A percentile compares a stretch with the other conserved stretches of the same genome.
Evolutionary conservation across 1,284 basidiomycete genomes (phyloP).

Genomic region (Heliocybe sulcata): DNA sequence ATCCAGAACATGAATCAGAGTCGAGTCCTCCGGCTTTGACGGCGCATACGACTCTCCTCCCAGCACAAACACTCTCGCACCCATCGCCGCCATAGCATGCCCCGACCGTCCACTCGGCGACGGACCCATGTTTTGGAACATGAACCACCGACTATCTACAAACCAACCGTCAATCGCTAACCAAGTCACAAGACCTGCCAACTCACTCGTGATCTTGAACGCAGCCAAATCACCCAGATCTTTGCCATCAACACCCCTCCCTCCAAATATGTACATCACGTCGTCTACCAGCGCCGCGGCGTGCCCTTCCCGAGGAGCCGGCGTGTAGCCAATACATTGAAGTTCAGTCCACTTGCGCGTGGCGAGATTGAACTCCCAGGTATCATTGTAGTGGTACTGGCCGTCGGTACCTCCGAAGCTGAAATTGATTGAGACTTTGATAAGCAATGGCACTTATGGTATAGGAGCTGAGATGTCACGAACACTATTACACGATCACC

Average conservation of each 20-base stretch:
- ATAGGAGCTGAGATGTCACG: constrained; percentile 18
- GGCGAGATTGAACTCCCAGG: constrained; percentile 90
- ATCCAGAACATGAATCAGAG: constrained; percentile 84
- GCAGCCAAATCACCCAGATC: constrained; percentile 93
- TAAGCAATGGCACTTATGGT: not conserved
- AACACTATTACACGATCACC: constrained; percentile 86
- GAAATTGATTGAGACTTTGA: constrained; percentile 6
- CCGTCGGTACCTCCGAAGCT: constrained; percentile 99
- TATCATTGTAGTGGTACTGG: constrained; percentile 98
- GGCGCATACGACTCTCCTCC: constrained; percentile 84
- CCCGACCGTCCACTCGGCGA: constrained; percentile 59
- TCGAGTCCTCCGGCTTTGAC: constrained; percentile 74
- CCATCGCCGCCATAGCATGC: constrained; percentile 62
- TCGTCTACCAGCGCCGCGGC: constrained; percentile 96
- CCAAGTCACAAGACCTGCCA: not conserved
- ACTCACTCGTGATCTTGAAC: constrained; percentile 88
- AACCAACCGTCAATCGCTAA: constrained; percentile 3
- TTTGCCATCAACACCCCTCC: constrained; percentile 94
- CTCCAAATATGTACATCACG: constrained; percentile 97
- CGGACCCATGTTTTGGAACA: constrained; percentile 77
- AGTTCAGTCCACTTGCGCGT: constrained; percentile 88
- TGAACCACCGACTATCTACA: constrained; percentile 72
- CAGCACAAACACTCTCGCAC: constrained; percentile 60
- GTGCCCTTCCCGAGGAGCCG: constrained; percentile 94
- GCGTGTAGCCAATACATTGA: constrained; percentile 96